phyloP scores from a whole-genome alignment of 257 asterid genomes.

The Solanum phureja region DNA sequence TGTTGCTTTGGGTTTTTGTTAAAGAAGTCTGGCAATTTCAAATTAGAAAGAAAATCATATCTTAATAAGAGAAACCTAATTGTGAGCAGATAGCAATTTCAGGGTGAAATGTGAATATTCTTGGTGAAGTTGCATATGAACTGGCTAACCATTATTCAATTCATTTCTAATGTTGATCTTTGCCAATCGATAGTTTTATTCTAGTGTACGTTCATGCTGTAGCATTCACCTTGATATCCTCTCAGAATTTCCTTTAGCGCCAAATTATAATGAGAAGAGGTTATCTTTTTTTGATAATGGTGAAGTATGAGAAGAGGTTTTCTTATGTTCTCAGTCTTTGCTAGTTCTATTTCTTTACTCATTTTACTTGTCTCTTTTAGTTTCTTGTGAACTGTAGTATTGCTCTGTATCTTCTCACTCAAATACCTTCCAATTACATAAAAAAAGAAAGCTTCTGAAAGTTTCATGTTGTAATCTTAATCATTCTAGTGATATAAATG shows the following conservation, averaged over 20 bases:
- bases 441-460: neutral
- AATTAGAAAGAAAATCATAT: too few species aligned
- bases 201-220: neutral
- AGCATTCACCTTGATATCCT: neutral
- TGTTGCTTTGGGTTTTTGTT: too few species aligned
- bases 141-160: too few species aligned
- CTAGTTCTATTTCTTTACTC: neutral
- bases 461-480: neutral
- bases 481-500: neutral
- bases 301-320: neutral
- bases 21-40: too few species aligned
- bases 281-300: neutral
- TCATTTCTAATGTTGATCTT: neutral
- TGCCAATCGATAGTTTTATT: neutral
- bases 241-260: neutral
- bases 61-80: too few species aligned
- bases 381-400: neutral
- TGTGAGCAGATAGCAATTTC: too few species aligned
- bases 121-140: too few species aligned
- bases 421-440: neutral
- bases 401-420: neutral
- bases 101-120: too few species aligned
- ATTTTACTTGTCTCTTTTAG: neutral
- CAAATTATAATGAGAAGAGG: neutral
- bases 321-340: neutral